Evolutionary conservation across 352 stramenopile species (phyloP).

Genomic region (Phytophthora citrophthora): DNA sequence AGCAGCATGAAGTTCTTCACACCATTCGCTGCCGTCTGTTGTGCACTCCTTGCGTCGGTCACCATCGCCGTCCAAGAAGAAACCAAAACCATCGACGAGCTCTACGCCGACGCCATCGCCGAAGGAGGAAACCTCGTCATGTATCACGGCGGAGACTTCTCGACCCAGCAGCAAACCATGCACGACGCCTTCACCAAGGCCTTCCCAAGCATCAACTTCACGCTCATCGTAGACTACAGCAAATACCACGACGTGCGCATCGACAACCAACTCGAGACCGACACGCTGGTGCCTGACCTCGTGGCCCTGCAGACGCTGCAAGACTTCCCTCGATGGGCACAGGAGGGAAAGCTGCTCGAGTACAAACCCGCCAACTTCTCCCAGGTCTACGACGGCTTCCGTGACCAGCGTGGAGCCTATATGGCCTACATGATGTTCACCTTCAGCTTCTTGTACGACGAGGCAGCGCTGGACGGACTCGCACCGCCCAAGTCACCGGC

Average conservation of each 20-base stretch:
- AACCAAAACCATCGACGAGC: conserved; percentile 47
- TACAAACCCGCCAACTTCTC: conserved; percentile 61
- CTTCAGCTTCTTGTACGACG: conserved; percentile 47
- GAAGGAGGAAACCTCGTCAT: conserved; percentile 58
- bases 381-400: conserved; percentile 48
- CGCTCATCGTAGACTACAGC: conserved; percentile 59
- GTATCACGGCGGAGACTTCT: conserved; percentile 44
- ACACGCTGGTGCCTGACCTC: conserved; percentile 47
- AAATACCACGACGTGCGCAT: conserved; percentile 65
- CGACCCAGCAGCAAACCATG: conserved; percentile 29
- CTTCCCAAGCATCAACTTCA: conserved; percentile 57
- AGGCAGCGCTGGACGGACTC: conserved; percentile 16
- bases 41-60: conserved; percentile 2
- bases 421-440: conserved; percentile 40
- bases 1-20: conserved; percentile 21
- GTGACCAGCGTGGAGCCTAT: conserved; percentile 34
- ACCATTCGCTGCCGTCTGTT: background rate
- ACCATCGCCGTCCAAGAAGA: conserved; percentile 36
- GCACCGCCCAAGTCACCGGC: conserved; percentile 15
- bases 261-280: conserved; percentile 63
- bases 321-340: conserved; percentile 49
- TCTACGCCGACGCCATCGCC: conserved; percentile 50
- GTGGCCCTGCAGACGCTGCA: conserved; percentile 55
- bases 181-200: conserved; percentile 8
- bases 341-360: conserved; percentile 41